Conservation (phyloP, 108 stramenopile genomes). For the Cyclotella cryptica region DNA sequence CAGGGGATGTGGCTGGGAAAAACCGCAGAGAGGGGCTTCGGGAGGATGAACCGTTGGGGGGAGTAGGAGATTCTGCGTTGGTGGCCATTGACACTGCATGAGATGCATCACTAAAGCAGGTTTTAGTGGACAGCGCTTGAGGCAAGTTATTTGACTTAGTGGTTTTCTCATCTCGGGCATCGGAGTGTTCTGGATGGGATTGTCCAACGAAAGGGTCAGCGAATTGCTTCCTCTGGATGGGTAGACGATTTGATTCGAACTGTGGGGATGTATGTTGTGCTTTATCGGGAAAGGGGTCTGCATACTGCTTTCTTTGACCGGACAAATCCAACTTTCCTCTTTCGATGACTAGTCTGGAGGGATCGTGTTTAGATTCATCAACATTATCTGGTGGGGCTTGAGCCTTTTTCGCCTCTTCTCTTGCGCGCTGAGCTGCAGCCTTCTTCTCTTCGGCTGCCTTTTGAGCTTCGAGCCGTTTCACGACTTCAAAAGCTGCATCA, state of each 20-base stretch:
- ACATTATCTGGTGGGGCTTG: constrained; percentile 2
- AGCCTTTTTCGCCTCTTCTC: constrained; percentile 30
- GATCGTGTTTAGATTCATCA: neutral
- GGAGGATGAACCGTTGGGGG: neutral
- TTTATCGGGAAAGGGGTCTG: constrained; percentile 24
- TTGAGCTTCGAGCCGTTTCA: constrained; percentile 68
- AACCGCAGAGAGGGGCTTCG: neutral
- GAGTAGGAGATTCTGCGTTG: neutral
- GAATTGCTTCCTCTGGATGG: constrained; percentile 6
- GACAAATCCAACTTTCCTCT: constrained; percentile 42
- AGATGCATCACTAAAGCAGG: neutral
- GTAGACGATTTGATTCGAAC: constrained; percentile 5
- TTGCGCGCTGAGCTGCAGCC: constrained; percentile 48
- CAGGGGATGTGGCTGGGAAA: constrained; percentile 23
- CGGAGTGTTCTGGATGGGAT: neutral
- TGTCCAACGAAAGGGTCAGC: constrained; percentile 20
- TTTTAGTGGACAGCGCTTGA: neutral
- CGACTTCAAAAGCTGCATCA: constrained; percentile 70
- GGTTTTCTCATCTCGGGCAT: neutral
- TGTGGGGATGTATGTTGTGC: neutral
- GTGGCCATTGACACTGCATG: neutral
- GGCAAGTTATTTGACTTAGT: neutral
- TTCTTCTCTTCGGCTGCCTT: constrained; percentile 53
- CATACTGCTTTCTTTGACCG: constrained; percentile 36
- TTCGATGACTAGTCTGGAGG: neutral